phyloP scores from a whole-genome alignment of 495 filamentous ascomycete genomes.

The Staphylotrichum longicolle region DNA sequence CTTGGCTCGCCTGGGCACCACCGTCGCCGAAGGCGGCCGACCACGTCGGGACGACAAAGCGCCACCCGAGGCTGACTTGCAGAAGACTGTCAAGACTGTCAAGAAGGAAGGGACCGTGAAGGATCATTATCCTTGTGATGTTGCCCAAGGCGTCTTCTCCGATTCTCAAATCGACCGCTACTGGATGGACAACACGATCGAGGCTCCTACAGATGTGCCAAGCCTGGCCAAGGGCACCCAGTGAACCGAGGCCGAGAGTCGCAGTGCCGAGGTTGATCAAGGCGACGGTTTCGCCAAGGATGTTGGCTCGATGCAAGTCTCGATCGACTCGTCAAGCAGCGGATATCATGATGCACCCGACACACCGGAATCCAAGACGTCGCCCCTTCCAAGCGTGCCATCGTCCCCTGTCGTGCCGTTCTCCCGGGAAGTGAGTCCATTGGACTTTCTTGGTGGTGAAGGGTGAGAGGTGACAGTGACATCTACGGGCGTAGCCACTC shows the following conservation, averaged over 20 bases:
- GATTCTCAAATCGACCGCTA: not conserved
- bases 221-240: not conserved
- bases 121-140: not conserved
- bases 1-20: not conserved
- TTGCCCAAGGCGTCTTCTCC: not conserved
- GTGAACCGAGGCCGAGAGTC: conserved; percentile 11
- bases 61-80: not conserved
- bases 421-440: not conserved
- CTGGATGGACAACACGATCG: not conserved
- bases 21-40: not conserved
- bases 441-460: not conserved
- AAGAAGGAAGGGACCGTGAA: not conserved
- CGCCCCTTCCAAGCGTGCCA: not conserved
- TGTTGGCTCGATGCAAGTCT: not conserved
- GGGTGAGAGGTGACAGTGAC: too few relatives aligned
- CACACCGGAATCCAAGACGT: not conserved
- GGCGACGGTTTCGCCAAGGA: not conserved
- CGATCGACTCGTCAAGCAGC: not conserved
- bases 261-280: conserved; percentile 9
- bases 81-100: too few relatives aligned
- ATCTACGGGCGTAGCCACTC: too few relatives aligned
- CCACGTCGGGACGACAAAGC: not conserved
- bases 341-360: too few relatives aligned
- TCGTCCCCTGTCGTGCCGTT: not conserved
- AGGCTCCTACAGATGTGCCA: not conserved